Percentiles rank a stretch among this genome's conserved stretches.
phyloP scores from a whole-genome alignment of 257 asterid species.

The Solanum rostratum region DNA sequence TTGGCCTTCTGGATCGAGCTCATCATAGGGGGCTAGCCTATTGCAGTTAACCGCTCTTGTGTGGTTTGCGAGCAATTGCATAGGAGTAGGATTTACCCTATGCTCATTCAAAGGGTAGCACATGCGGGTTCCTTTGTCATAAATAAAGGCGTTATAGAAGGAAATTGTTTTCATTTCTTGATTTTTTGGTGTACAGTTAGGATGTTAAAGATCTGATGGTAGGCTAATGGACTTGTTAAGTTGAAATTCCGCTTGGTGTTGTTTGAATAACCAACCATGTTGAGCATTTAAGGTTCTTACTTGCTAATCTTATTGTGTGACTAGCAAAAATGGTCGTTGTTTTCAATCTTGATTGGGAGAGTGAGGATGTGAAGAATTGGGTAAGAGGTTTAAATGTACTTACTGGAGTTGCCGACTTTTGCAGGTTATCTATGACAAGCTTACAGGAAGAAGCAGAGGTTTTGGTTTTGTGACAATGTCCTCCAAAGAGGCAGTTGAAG shows the following conservation, averaged over 20 bases:
- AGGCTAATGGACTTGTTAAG: not conserved
- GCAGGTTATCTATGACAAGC: conserved; percentile 90
- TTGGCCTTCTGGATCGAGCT: not conserved
- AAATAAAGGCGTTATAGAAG: not conserved
- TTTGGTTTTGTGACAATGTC: conserved; percentile 95
- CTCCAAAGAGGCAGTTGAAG: conserved; percentile 50
- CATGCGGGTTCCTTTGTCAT: not conserved
- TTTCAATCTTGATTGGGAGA: not conserved
- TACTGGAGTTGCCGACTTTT: not conserved
- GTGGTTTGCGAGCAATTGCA: not conserved
- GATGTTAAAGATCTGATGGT: not conserved
- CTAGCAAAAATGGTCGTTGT: not conserved
- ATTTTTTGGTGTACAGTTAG: not conserved
- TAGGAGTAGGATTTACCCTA: not conserved
- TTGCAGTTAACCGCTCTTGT: not conserved
- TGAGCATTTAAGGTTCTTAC: not conserved
- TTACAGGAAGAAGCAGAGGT: conserved; percentile 80
- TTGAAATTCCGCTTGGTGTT: not conserved
- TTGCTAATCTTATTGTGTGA: not conserved
- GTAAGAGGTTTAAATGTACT: not conserved
- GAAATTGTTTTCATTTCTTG: not conserved
- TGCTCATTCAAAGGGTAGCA: no score
- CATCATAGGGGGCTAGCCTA: not conserved
- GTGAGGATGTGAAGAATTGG: not conserved
- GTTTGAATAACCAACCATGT: not conserved